Conservation (phyloP, 1,139 yeast species). For the Suhomyces maxii region DNA sequence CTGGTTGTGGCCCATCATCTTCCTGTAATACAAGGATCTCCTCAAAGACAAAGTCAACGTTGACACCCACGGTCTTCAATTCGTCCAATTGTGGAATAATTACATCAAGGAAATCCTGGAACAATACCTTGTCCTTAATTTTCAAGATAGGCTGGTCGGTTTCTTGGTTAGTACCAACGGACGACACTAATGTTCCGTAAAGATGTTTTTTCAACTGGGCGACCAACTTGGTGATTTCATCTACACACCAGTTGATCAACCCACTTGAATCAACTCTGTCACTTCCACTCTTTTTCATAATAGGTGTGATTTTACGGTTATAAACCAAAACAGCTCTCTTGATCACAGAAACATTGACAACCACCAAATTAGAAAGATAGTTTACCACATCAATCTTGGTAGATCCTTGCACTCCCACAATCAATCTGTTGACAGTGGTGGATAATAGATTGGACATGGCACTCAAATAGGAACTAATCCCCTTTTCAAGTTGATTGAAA, state of each 20-base stretch:
- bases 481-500: conserved; percentile 41
- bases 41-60: conserved; percentile 64
- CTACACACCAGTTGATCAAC: conserved; percentile 65
- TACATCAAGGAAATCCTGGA: conserved; percentile 49
- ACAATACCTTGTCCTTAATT: conserved; percentile 32
- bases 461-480: conserved; percentile 36
- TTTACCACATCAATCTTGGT: conserved; percentile 48
- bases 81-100: conserved; percentile 61
- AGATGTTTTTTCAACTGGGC: conserved; percentile 65
- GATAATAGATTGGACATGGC: conserved; percentile 39
- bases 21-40: conserved; percentile 17
- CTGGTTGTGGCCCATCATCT: conserved; percentile 1
- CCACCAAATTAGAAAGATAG: conserved; percentile 44
- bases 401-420: conserved; percentile 46
- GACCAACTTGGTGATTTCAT: conserved; percentile 63
- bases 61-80: conserved; percentile 67
- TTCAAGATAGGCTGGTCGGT: conserved; percentile 27
- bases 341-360: conserved; percentile 41
- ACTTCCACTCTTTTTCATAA: conserved; percentile 26
- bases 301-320: conserved; percentile 35
- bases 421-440: conserved; percentile 35
- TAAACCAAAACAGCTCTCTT: conserved; percentile 38
- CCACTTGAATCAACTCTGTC: conserved; percentile 43
- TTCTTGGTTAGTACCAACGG: conserved; percentile 25
- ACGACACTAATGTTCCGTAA: conserved; percentile 55